Conservation (phyloP, 805 yeast species). For the Ogataea nitratoaversa region DNA sequence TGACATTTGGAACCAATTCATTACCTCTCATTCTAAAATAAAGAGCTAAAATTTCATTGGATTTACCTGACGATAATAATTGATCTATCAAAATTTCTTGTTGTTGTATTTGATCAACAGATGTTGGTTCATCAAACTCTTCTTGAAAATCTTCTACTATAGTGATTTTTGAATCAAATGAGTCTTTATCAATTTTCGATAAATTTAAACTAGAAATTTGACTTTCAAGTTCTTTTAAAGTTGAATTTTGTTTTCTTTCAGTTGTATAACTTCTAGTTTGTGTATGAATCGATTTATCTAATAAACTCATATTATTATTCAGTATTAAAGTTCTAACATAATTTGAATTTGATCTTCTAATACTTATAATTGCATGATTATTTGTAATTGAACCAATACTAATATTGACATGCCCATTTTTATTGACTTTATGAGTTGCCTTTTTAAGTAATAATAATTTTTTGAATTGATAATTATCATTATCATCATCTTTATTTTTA, state of each 20-base stretch:
- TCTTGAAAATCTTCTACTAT: neutral
- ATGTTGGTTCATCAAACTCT: neutral
- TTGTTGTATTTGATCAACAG: constrained; percentile 5
- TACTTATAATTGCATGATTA: constrained; percentile 20
- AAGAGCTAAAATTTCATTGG: constrained; percentile 32
- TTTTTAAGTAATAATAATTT: constrained; percentile 15
- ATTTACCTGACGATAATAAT: constrained; percentile 18
- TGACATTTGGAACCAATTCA: constrained; percentile 44
- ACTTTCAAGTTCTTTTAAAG: constrained; percentile 15
- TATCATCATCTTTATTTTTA: constrained; percentile 14
- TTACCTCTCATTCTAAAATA: constrained; percentile 29
- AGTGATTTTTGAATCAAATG: constrained; percentile 1
- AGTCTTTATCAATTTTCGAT: constrained; percentile 2
- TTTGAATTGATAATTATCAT: constrained; percentile 6
- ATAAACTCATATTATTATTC: constrained; percentile 6
- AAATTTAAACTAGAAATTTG: constrained; percentile 13
- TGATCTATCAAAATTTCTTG: constrained; percentile 24
- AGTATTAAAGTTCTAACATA: constrained; percentile 24
- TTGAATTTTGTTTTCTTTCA: neutral
- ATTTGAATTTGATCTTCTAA: constrained; percentile 29
- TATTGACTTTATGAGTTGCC: neutral
- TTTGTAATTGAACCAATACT: constrained; percentile 18
- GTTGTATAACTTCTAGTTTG: constrained; percentile 9
- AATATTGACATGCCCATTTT: constrained; percentile 25
- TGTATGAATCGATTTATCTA: neutral